These are phyloP conservation scores for Scheffersomyces lignicola DNA, from an alignment of 1,139 yeast genomes.

Conservation along the genomic window DNA sequence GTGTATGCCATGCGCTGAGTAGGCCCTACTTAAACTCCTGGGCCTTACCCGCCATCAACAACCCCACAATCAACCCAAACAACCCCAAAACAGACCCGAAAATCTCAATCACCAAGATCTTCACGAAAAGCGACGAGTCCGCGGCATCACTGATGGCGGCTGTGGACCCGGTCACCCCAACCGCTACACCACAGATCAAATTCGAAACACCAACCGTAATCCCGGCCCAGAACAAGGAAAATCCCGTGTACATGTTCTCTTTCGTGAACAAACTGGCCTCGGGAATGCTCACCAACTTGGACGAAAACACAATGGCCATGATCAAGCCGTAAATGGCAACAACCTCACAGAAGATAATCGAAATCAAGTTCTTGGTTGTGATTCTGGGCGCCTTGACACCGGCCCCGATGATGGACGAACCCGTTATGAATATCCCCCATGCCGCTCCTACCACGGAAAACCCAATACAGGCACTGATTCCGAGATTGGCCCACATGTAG, in stretches of 20 bases:
- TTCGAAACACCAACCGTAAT: constrained; percentile 92
- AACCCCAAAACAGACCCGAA: constrained; percentile 95
- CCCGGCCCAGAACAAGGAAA: constrained; percentile 97
- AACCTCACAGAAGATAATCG: constrained; percentile 98
- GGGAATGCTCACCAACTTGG: constrained; percentile 79
- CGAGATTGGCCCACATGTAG: constrained; percentile 94
- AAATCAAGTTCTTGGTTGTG: constrained; percentile 93
- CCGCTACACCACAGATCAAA: constrained; percentile 95
- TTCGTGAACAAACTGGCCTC: constrained; percentile 64
- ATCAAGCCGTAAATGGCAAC: constrained; percentile 98
- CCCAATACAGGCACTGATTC: constrained; percentile 92
- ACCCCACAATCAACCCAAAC: constrained; percentile 92
- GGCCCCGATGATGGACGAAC: constrained; percentile 93
- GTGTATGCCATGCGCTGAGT: too few relatives aligned
- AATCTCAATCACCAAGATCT: constrained; percentile 94
- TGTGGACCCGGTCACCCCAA: constrained; percentile 96
- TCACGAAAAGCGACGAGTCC: constrained; percentile 90
- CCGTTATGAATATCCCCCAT: constrained; percentile 98
- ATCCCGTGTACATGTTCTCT: constrained; percentile 90
- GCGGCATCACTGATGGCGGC: constrained; percentile 99
- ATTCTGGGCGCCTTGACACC: constrained; percentile 98
- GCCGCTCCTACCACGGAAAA: constrained; percentile 97
- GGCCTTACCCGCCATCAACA: constrained; percentile 96
- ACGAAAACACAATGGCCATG: constrained; percentile 95
- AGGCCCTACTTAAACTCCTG: constrained; percentile 54